These are phyloP conservation scores for Odontarrhena argentea DNA, from an alignment of 345 rosid species.

Conservation along the genomic window DNA sequence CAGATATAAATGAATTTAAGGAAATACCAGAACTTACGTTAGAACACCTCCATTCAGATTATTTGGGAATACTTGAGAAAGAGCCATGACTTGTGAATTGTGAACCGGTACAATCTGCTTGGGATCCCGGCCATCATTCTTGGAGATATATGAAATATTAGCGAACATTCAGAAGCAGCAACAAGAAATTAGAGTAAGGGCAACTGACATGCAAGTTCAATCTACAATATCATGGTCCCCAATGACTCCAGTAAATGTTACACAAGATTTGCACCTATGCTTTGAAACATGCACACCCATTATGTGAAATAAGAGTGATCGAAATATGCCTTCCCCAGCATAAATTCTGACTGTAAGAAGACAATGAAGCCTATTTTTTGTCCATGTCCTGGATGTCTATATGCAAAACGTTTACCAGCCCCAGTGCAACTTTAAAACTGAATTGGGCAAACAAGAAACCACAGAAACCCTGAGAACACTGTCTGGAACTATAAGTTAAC, in stretches of 20 bases:
- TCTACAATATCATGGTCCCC: constrained; percentile 14
- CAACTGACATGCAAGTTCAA: constrained; percentile 17
- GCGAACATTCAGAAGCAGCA: constrained; percentile 39
- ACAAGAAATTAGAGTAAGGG: constrained; percentile 29
- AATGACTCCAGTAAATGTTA: constrained; percentile 7
- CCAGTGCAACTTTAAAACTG: constrained; percentile 15
- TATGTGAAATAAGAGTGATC: constrained; percentile 7
- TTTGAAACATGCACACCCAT: constrained; percentile 7
- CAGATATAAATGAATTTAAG: constrained; percentile 13
- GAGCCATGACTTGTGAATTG: constrained; percentile 77
- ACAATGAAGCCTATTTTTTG: constrained; percentile 23
- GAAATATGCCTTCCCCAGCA: constrained; percentile 16
- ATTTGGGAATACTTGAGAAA: constrained; percentile 85
- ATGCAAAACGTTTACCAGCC: constrained; percentile 14
- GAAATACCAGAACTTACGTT: constrained; percentile 61
- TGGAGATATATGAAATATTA: constrained; percentile 43
- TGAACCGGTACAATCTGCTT: constrained; percentile 72
- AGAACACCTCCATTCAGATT: constrained; percentile 68
- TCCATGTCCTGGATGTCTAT: constrained; percentile 1
- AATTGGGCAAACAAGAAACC: constrained; percentile 21
- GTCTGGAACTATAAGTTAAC: constrained; percentile 13
- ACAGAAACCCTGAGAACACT: constrained; percentile 16
- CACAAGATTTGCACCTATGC: constrained; percentile 20
- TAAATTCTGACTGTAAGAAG: constrained; percentile 10
- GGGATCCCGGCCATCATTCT: constrained; percentile 76